phyloP scores from a whole-genome alignment of 208 protist genomes.

The Porcisia hertigi region DNA sequence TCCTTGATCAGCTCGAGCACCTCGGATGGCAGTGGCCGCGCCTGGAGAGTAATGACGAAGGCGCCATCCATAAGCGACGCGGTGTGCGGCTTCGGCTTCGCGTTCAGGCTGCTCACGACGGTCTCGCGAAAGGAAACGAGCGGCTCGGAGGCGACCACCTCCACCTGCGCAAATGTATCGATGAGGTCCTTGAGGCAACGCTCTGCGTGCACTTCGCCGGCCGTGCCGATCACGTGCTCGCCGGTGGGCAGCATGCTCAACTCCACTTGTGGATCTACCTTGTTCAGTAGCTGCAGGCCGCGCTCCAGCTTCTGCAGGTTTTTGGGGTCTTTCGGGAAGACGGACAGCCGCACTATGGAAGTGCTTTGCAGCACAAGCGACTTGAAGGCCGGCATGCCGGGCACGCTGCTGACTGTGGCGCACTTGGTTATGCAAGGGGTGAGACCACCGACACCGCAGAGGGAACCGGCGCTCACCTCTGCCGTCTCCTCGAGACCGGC shows the following conservation, averaged over 20 bases:
- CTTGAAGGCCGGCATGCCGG: conserved; percentile 77
- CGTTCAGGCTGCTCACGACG: conserved; percentile 54
- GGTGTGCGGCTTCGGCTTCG: conserved; percentile 78
- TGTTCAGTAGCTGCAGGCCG: conserved; percentile 94
- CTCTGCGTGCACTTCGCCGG: conserved; percentile 97
- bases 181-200: conserved; percentile 95
- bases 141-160: conserved; percentile 84
- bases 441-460: conserved; percentile 95
- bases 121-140: conserved; percentile 90
- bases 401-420: conserved; percentile 89
- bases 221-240: conserved; percentile 96
- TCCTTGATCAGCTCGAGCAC: conserved; percentile 77
- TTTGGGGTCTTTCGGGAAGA: conserved; percentile 90
- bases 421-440: conserved; percentile 93
- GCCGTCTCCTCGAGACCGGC: conserved; percentile 88
- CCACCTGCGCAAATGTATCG: conserved; percentile 86
- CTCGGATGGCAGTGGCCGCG: conserved; percentile 67
- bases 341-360: conserved; percentile 96
- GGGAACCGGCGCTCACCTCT: conserved; percentile 74
- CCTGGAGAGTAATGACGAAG: conserved; percentile 73
- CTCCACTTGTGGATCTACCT: conserved; percentile 95
- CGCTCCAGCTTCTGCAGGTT: conserved; percentile 65
- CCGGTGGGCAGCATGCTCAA: conserved; percentile 94
- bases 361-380: conserved; percentile 88
- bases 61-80: conserved; percentile 63